phyloP scores from a whole-genome alignment of 257 asterid genomes.

The Petrea volubilis region DNA sequence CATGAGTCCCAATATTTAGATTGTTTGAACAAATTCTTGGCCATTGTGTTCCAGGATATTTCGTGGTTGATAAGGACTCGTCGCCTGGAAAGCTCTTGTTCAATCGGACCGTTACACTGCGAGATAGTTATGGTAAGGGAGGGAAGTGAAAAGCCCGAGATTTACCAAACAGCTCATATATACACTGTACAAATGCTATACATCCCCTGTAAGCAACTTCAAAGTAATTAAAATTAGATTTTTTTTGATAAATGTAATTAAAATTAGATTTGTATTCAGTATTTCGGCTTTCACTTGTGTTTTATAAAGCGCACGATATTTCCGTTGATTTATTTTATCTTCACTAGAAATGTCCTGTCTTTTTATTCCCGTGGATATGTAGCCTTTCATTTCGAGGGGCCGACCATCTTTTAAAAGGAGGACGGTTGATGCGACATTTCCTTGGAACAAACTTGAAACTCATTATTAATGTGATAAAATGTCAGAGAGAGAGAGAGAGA shows the following conservation, averaged over 20 bases:
- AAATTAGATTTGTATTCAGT: not conserved
- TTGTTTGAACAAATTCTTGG: not conserved
- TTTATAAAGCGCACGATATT: too few species aligned
- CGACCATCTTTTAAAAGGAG: slow-evolving; percentile 12
- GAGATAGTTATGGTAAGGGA: slow-evolving; percentile 63
- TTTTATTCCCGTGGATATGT: too few species aligned
- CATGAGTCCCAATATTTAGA: not conserved
- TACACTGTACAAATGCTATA: slow-evolving; percentile 13
- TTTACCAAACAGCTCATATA: not conserved
- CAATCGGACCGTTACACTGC: slow-evolving; percentile 73
- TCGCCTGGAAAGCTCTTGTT: slow-evolving; percentile 66
- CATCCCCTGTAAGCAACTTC: not conserved
- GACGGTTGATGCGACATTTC: slow-evolving; percentile 2
- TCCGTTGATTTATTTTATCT: too few species aligned
- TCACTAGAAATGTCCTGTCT: too few species aligned
- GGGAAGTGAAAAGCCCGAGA: slow-evolving; percentile 46
- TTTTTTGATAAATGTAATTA: too few species aligned
- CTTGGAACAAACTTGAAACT: not conserved
- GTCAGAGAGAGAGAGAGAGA: too few species aligned
- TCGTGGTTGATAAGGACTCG: slow-evolving; percentile 68
- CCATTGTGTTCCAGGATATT: slow-evolving; percentile 59
- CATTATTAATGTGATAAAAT: not conserved
- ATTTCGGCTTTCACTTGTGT: not conserved
- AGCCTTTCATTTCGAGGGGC: slow-evolving; percentile 17
- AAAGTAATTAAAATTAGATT: not conserved